phyloP scores from a whole-genome alignment of 495 filamentous ascomycete species.

The Neurospora africana region DNA sequence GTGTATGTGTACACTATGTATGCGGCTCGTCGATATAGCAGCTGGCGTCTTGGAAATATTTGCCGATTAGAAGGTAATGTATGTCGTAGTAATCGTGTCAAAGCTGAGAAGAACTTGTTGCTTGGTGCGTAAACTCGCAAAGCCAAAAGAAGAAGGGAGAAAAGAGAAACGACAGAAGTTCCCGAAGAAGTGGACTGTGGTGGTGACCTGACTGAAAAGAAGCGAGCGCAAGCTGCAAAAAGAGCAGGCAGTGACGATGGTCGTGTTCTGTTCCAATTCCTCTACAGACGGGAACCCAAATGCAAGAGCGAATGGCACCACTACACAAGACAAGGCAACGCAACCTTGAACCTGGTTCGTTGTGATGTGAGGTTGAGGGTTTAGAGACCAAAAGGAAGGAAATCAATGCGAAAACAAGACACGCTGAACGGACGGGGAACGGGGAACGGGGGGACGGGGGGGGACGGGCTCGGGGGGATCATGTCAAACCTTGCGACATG shows the following conservation, averaged over 20 bases:
- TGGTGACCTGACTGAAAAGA: not conserved
- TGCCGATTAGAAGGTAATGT: not conserved
- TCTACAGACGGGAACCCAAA: not conserved
- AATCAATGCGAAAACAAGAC: not conserved
- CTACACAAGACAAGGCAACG: not conserved
- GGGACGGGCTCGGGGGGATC: not conserved
- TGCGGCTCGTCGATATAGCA: not conserved
- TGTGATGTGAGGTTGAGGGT: not conserved
- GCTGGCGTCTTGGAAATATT: not conserved
- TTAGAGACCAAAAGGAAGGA: not conserved
- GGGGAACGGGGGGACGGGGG: not conserved
- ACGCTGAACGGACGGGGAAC: not conserved
- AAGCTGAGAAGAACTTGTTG: not conserved
- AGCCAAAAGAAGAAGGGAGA: not conserved
- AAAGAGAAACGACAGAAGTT: not conserved
- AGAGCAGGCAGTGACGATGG: not conserved
- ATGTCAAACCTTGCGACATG: not conserved
- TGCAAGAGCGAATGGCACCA: not conserved
- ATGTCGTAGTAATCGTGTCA: not conserved
- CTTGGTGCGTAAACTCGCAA: not conserved
- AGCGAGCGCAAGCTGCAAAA: not conserved
- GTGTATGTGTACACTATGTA: not conserved
- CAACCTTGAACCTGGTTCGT: not conserved
- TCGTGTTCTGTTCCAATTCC: not conserved
- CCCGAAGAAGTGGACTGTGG: not conserved